Conservation (phyloP, 208 protist genomes). For the Naegleria lovaniensis region DNA sequence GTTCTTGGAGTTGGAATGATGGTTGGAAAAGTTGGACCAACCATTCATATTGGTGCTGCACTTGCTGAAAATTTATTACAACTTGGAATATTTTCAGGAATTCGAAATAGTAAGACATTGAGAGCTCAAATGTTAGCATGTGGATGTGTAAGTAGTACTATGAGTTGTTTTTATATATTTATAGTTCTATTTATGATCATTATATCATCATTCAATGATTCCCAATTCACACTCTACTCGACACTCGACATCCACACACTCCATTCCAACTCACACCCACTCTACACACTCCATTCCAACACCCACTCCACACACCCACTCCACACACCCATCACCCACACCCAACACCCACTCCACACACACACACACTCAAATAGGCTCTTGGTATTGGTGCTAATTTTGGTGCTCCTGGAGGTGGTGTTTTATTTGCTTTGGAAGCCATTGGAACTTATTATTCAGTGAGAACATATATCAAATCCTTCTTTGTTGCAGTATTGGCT, state of each 20-base stretch:
- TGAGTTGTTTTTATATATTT: no score
- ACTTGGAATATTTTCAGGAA: neutral
- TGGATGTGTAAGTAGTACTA: neutral
- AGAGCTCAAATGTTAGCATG: neutral
- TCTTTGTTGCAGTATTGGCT: neutral
- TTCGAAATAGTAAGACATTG: neutral
- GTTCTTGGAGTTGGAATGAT: neutral
- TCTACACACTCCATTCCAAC: no score
- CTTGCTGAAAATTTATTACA: neutral
- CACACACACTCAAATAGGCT: neutral
- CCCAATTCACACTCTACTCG: no score
- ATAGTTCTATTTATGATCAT: no score
- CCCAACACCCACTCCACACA: no score
- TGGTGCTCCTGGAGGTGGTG: neutral
- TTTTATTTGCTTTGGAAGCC: neutral
- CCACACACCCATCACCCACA: no score
- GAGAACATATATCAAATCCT: neutral
- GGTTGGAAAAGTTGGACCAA: neutral
- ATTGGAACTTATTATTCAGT: neutral
- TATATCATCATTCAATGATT: no score
- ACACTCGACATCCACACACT: no score
- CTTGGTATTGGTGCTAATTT: conserved; percentile 11
- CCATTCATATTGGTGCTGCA: neutral
- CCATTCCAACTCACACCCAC: no score
- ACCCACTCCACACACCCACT: no score